Conservation (phyloP, 495 filamentous ascomycete genomes). For the Baudoinia panamericana region DNA sequence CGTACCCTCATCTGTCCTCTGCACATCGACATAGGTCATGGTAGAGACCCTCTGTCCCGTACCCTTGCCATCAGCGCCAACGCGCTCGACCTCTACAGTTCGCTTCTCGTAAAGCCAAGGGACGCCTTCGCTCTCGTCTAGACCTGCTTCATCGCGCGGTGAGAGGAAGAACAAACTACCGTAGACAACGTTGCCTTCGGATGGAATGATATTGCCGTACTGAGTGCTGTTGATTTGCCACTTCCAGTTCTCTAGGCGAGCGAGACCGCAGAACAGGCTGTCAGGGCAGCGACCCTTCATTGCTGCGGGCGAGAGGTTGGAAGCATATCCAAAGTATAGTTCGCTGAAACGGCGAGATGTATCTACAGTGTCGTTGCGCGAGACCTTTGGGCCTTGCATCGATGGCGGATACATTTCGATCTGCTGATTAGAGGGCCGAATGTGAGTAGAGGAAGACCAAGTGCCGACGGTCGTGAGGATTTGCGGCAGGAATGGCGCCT, state of each 20-base stretch:
- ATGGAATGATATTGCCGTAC: constrained; percentile 6
- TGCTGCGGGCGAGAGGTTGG: not conserved
- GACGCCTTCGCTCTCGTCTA: constrained; percentile 5
- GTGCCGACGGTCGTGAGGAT: too few relatives aligned
- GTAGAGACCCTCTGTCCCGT: not conserved
- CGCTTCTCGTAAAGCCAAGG: constrained; percentile 9
- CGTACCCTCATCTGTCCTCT: not conserved
- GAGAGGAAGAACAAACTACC: constrained; percentile 4
- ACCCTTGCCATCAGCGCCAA: constrained; percentile 1
- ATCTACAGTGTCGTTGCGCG: constrained; percentile 1
- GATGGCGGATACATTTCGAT: constrained; percentile 8
- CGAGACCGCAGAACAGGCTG: constrained; percentile 8
- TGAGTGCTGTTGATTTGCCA: constrained; percentile 7
- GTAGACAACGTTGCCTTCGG: constrained; percentile 1
- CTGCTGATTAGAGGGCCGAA: too few relatives aligned
- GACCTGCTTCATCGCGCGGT: constrained; percentile 3
- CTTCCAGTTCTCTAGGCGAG: not conserved
- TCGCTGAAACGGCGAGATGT: constrained; percentile 1
- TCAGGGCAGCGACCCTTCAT: constrained; percentile 5
- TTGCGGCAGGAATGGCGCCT: too few relatives aligned
- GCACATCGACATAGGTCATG: constrained; percentile 5
- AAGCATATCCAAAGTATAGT: constrained; percentile 7
- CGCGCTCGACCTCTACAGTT: not conserved
- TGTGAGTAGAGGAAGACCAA: too few relatives aligned
- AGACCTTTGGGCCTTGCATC: constrained; percentile 3